Percentiles rank a stretch among this genome's conserved stretches.
These are phyloP conservation scores for Tulasnella sp. DNA, from an alignment of 768 basidiomycete genomes.

Conservation along the genomic window DNA sequence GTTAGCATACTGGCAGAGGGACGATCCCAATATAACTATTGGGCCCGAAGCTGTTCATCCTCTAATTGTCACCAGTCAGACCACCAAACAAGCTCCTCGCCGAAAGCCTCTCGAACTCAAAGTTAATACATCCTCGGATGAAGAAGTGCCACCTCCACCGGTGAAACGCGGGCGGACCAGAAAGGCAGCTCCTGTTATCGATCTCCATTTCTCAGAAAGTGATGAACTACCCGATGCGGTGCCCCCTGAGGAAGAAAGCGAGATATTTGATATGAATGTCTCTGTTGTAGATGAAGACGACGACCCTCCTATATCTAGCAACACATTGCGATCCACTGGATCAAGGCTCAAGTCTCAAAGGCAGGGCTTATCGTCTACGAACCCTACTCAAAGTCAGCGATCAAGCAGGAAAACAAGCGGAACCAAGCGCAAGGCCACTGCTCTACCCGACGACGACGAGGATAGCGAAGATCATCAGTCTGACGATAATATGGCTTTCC, in stretches of 20 bases:
- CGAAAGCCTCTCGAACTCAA: slow-evolving; percentile 3
- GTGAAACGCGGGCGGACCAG: not conserved
- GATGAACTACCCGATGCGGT: not conserved
- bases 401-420: slow-evolving; percentile 9
- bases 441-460: not conserved
- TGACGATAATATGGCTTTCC: slow-evolving; percentile 23
- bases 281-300: slow-evolving; percentile 27
- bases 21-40: slow-evolving; percentile 18
- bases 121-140: not conserved
- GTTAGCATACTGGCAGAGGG: slow-evolving; percentile 62
- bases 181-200: not conserved
- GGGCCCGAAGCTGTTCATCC: not conserved
- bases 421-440: slow-evolving; percentile 26
- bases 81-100: not conserved
- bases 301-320: not conserved
- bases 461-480: not conserved
- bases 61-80: not conserved
- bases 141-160: not conserved
- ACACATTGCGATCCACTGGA: slow-evolving; percentile 1
- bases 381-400: slow-evolving; percentile 24
- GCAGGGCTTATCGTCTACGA: not conserved
- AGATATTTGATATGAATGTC: slow-evolving; percentile 31
- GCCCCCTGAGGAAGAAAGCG: slow-evolving; percentile 29
- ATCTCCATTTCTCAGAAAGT: slow-evolving; percentile 18
- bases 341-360: slow-evolving; percentile 16